A percentile compares a stretch with the other conserved stretches of the same genome.
Evolutionary conservation across 805 yeast genomes (phyloP).

Genomic region (Metschnikowia orientalis): DNA sequence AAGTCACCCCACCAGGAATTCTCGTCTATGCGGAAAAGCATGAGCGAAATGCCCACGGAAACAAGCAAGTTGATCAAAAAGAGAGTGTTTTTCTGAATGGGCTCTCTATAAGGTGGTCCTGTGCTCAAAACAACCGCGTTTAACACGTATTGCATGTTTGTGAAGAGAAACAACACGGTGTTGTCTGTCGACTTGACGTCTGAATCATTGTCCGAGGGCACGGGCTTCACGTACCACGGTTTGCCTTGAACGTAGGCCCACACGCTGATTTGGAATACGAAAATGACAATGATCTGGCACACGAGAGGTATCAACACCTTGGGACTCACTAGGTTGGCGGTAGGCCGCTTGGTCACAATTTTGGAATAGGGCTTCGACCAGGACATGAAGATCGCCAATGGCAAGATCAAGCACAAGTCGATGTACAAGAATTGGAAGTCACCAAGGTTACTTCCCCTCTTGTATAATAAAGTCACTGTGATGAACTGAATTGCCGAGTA

Average conservation of each 20-base stretch:
- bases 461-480: conserved; percentile 79
- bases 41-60: conserved; percentile 47
- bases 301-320: conserved; percentile 79
- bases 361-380: conserved; percentile 79
- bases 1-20: conserved; percentile 55
- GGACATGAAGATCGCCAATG: conserved; percentile 95
- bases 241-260: conserved; percentile 59
- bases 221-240: conserved; percentile 76
- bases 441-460: conserved; percentile 87
- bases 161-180: conserved; percentile 72
- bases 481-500: conserved; percentile 95
- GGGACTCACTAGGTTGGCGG: conserved; percentile 88
- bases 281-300: conserved; percentile 65
- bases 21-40: conserved; percentile 52
- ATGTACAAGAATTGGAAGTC: conserved; percentile 96
- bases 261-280: conserved; percentile 59
- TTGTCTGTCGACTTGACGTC: conserved; percentile 86
- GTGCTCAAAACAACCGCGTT: conserved; percentile 79
- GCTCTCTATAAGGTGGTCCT: conserved; percentile 91
- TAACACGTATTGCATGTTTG: conserved; percentile 86
- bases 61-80: conserved; percentile 58
- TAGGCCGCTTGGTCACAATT: conserved; percentile 73
- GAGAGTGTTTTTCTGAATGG: conserved; percentile 61
- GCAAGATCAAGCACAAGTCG: conserved; percentile 84
- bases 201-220: conserved; percentile 69